Evolutionary conservation across 306 rosid species (phyloP).

Genomic region (Amphicarpaea edgeworthii): DNA sequence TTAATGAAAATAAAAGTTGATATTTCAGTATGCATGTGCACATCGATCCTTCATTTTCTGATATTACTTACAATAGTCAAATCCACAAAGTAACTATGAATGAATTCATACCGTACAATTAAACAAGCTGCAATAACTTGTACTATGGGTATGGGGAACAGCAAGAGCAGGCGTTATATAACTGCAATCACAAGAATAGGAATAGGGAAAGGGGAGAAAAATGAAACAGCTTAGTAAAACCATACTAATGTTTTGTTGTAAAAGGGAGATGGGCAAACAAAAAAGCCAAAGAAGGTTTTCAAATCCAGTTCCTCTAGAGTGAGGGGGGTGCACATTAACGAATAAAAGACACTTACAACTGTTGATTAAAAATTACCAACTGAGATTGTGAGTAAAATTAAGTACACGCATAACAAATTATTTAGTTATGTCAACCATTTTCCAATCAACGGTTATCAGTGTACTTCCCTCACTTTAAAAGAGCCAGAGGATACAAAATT

Average conservation of each 20-base stretch:
- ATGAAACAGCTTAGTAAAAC: no score
- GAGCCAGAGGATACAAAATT: no score
- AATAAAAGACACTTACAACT: no score
- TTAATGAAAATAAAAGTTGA: no score
- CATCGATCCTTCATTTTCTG: no score
- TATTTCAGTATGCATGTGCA: neutral
- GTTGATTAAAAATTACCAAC: neutral
- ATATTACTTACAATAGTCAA: neutral
- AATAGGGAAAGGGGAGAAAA: no score
- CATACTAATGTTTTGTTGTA: no score
- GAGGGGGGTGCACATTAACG: neutral
- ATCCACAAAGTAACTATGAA: neutral
- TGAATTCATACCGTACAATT: neutral
- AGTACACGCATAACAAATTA: neutral
- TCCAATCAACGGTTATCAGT: neutral
- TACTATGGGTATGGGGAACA: neutral
- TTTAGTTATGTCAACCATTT: neutral
- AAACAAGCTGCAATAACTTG: neutral
- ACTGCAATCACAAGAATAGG: neutral
- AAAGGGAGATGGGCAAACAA: no score
- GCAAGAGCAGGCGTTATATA: neutral
- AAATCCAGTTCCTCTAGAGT: neutral
- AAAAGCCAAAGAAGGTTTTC: no score
- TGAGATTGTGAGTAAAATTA: neutral
- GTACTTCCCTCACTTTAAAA: no score